Conservation (phyloP, 495 filamentous ascomycete genomes). For the Aspergillus kassunensis region DNA sequence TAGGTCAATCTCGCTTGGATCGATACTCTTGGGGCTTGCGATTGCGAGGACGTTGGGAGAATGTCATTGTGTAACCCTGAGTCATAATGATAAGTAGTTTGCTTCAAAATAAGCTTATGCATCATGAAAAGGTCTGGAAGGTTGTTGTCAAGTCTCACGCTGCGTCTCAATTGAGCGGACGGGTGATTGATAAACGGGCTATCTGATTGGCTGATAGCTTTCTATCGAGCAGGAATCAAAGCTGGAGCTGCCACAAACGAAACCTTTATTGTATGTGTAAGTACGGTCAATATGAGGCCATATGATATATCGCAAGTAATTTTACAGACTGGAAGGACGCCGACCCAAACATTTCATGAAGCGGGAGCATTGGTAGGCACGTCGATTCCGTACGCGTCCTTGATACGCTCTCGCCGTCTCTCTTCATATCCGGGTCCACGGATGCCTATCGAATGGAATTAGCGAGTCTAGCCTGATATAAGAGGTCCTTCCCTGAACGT, state of each 20-base stretch:
- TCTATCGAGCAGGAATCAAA: not conserved
- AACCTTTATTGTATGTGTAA: conserved; percentile 19
- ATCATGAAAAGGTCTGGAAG: no score
- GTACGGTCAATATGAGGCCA: conserved; percentile 28
- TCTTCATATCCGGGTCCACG: conserved; percentile 82
- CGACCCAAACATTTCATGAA: conserved; percentile 35
- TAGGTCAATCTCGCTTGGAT: no score
- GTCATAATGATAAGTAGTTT: no score
- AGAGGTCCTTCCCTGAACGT: conserved; percentile 22
- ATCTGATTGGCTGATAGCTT: conserved; percentile 14
- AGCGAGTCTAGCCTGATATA: conserved; percentile 16
- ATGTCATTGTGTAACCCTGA: no score
- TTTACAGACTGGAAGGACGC: conserved; percentile 31
- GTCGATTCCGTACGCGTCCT: conserved; percentile 88
- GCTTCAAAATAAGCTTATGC: no score
- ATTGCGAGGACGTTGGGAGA: no score
- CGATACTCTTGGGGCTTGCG: no score
- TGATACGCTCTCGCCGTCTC: conserved; percentile 75
- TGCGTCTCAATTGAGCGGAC: not conserved
- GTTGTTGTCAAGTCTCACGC: not conserved
- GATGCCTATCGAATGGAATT: conserved; percentile 56
- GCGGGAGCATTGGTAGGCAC: conserved; percentile 47
- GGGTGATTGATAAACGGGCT: conserved; percentile 16
- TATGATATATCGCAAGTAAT: conserved; percentile 39
- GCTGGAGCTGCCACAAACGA: conserved; percentile 6